A percentile compares a stretch with the other conserved stretches of the same genome.
phyloP scores from a whole-genome alignment of 345 rosid species.

The Carallia brachiata region DNA sequence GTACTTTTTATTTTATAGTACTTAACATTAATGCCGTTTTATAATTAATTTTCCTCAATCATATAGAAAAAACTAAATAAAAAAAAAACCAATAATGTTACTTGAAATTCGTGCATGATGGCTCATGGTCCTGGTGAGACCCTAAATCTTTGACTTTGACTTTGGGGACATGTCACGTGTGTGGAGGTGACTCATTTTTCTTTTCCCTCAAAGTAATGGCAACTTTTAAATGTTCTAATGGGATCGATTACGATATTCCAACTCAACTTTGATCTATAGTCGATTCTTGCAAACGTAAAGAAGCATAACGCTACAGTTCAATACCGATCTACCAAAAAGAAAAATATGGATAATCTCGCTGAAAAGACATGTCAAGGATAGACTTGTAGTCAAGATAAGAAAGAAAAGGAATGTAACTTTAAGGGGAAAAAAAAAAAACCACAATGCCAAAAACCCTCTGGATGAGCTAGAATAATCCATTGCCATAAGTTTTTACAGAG shows the following conservation, averaged over 20 bases:
- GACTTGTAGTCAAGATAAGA: too few species aligned
- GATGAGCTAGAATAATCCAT: background rate
- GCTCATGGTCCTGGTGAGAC: background rate
- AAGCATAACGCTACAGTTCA: too few species aligned
- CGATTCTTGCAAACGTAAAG: background rate
- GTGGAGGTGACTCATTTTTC: background rate
- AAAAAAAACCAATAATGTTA: too few species aligned
- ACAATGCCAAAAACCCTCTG: background rate
- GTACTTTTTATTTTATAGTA: too few species aligned
- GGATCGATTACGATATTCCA: background rate
- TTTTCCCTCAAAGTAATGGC: background rate
- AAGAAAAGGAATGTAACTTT: background rate
- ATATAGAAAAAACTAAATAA: too few species aligned
- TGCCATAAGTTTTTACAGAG: background rate
- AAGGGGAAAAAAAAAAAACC: too few species aligned
- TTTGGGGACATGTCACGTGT: background rate
- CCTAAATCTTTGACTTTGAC: background rate
- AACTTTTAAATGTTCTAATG: background rate
- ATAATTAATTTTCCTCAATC: too few species aligned
- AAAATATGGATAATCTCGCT: too few species aligned
- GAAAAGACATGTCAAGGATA: too few species aligned
- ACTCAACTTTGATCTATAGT: background rate
- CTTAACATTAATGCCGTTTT: too few species aligned
- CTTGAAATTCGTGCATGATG: background rate
- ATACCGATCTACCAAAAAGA: too few species aligned